phyloP scores from a whole-genome alignment of 352 stramenopile genomes.

The Phytopythium ostracodes region DNA sequence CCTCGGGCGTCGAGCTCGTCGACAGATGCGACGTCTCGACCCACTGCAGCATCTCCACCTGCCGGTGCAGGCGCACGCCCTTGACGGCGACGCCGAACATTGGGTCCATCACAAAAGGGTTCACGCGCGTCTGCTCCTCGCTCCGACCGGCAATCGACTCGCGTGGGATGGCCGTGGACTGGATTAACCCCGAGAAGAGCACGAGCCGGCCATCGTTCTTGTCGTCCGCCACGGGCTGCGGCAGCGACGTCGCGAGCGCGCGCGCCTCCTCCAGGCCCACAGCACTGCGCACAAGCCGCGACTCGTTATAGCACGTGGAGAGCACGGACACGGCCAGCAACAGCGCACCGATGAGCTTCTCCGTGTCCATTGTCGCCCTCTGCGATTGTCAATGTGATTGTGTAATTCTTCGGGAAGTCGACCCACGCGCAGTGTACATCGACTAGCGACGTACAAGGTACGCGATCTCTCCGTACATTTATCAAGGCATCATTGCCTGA shows the following conservation, averaged over 20 bases:
- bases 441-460: neutral
- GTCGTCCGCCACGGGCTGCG: constrained; percentile 14
- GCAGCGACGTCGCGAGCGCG: constrained; percentile 22
- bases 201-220: constrained; percentile 31
- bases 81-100: constrained; percentile 59
- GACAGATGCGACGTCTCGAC: constrained; percentile 68
- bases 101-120: constrained; percentile 54
- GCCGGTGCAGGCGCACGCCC: constrained; percentile 57
- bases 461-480: neutral
- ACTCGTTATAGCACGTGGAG: constrained; percentile 54
- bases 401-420: too few species aligned
- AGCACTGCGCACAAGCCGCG: constrained; percentile 36
- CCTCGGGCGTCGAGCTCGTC: constrained; percentile 32
- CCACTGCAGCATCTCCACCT: constrained; percentile 83
- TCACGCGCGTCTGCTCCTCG: constrained; percentile 21
- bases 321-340: constrained; percentile 45
- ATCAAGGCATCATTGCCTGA: neutral
- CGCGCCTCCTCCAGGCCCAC: constrained; percentile 50
- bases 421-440: neutral
- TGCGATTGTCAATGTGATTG: neutral
- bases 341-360: constrained; percentile 39
- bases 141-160: constrained; percentile 9
- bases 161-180: constrained; percentile 14
- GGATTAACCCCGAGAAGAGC: constrained; percentile 53
- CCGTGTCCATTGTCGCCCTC: constrained; percentile 26